Evolutionary conservation across 2,329 filamentous ascomycete genomes (phyloP), one percentile per base, ranked within the genome.

Genomic region (Ceratocystis smalleyi): DNA sequence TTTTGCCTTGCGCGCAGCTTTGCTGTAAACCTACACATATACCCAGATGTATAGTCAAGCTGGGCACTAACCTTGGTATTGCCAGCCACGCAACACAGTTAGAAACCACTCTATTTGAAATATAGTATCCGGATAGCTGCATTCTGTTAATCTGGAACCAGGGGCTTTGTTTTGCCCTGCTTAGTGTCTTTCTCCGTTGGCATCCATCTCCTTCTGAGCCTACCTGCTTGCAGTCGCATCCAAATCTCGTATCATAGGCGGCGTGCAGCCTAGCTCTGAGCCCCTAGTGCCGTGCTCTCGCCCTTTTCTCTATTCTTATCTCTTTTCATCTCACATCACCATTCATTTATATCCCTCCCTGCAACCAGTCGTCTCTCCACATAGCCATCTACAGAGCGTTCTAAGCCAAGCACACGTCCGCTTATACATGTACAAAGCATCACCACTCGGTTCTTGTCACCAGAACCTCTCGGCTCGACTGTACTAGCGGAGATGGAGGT

Each of bases 401-500:
- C 35, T 40, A 15, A 40, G 1, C 35, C n/a, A n/a, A 40, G 35
- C 12, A n/a, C n/a, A n/a, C 35, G 12, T 40, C 12, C 35, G 10
- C 35, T 12, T 40, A 15, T 40, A 40, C 35, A 40, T 40, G 35
- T 40, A 40, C 35, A 40, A 12, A 15, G 35, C 10, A 40, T 40
- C 12, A 12, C 12, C 35, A 15, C 10, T 12, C 0, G 35, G 10
- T 40, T 40, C 35, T 40, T 12, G 35, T 15, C 7, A 17, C 22
- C 54, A 35, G 27, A 15, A n/a, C 63, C 43, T 35, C 5, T 27
- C 17, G n/a, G 7, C 43, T 43, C 19, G 19, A 32, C 43, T n/a
- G 27, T 30, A 12, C 27, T 24, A n/a, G 22, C 45, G 3, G 8
- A 27, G 12, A 81, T 82, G 76, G 78, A 82, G 67, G 74, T 78